A percentile compares a stretch with the other conserved stretches of the same genome.
Conservation (phyloP, 179 eudicot genomes). For the Carnegiea gigantea region DNA sequence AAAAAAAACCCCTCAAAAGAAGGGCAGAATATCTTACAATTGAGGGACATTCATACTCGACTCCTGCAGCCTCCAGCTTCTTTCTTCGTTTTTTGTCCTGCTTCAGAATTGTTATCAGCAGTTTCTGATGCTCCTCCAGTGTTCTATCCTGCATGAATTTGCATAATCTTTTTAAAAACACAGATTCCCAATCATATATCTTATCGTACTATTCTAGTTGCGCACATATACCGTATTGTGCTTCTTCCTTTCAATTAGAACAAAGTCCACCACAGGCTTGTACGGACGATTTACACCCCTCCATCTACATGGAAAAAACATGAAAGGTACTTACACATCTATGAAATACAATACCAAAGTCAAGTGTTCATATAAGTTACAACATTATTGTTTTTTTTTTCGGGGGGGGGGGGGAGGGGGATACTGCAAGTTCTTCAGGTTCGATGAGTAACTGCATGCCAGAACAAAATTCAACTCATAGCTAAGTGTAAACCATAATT, state of each 20-base stretch:
- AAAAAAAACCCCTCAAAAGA: not conserved
- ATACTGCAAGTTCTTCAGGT: not conserved
- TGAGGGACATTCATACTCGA: constrained; percentile 78
- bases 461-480: too few relatives aligned
- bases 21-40: constrained; percentile 44
- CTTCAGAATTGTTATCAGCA: constrained; percentile 64
- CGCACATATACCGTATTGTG: constrained; percentile 58
- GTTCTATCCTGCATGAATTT: constrained; percentile 57
- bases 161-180: not conserved
- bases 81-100: constrained; percentile 55
- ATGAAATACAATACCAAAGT: not conserved
- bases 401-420: too few relatives aligned
- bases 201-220: not conserved
- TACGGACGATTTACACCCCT: constrained; percentile 50
- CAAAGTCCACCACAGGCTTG: constrained; percentile 54
- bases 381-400: not conserved
- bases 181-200: not conserved
- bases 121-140: constrained; percentile 60
- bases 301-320: constrained; percentile 49
- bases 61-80: constrained; percentile 78
- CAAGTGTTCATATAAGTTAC: not conserved
- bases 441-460: not conserved
- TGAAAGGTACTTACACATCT: not conserved
- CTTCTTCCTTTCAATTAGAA: constrained; percentile 55
- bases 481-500: not conserved